phyloP scores from a whole-genome alignment of 768 basidiomycete species.

The Psilocybe azurescens region DNA sequence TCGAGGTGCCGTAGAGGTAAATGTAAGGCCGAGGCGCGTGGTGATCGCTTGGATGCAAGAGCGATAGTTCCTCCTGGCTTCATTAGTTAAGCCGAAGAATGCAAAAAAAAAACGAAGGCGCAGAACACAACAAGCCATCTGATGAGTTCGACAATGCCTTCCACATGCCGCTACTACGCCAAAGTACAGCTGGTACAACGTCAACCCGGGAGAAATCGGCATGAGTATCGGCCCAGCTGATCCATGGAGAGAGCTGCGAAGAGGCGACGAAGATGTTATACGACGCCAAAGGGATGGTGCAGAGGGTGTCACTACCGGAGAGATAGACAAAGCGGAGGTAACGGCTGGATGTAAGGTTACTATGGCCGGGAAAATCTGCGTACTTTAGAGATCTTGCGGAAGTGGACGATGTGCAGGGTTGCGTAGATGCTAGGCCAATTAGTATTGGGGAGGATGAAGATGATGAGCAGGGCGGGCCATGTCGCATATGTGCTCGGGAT shows the following conservation, averaged over 20 bases:
- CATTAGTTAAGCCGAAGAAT: slow-evolving; percentile 1
- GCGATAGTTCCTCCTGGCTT: background rate
- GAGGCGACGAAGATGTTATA: slow-evolving; percentile 42
- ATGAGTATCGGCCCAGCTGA: slow-evolving; percentile 56
- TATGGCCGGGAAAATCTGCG: slow-evolving; percentile 39
- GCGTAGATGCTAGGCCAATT: slow-evolving; percentile 47
- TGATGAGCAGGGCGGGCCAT: slow-evolving; percentile 45
- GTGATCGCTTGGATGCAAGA: background rate
- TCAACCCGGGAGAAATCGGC: slow-evolving; percentile 30
- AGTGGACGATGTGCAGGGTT: slow-evolving; percentile 41
- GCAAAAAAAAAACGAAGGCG: slow-evolving; percentile 1
- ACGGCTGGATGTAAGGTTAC: slow-evolving; percentile 47
- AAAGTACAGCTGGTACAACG: background rate
- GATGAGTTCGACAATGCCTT: background rate
- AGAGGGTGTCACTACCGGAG: slow-evolving; percentile 48
- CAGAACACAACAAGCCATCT: slow-evolving; percentile 3
- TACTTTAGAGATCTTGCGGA: slow-evolving; percentile 47
- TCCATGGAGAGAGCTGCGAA: slow-evolving; percentile 45
- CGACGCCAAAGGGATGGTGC: slow-evolving; percentile 48
- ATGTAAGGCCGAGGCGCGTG: background rate
- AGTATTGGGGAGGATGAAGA: slow-evolving; percentile 43
- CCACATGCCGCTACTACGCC: background rate
- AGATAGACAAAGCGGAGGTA: slow-evolving; percentile 64
- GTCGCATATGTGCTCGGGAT: slow-evolving; percentile 54
- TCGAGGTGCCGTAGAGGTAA: too few species aligned